Conservation (phyloP, 164 flowering plant genomes). For the Akebia trifoliata region DNA sequence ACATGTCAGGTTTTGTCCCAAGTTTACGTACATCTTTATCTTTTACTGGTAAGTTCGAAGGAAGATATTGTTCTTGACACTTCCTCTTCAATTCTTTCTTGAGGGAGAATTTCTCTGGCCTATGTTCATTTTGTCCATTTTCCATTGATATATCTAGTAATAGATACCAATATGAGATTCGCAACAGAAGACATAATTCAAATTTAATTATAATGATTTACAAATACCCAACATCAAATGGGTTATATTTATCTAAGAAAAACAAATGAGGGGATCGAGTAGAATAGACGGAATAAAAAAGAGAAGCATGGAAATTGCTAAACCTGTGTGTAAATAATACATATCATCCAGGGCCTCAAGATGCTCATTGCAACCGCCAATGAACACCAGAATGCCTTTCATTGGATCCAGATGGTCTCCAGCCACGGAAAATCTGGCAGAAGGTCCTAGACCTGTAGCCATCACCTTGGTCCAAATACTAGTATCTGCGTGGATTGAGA, state of each 20-base stretch:
- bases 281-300: neutral
- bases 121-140: constrained; percentile 42
- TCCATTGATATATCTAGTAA: constrained; percentile 51
- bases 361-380: constrained; percentile 84
- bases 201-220: constrained; percentile 9
- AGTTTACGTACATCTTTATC: constrained; percentile 22
- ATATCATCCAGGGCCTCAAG: constrained; percentile 96
- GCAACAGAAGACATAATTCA: constrained; percentile 7
- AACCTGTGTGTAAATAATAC: constrained; percentile 88
- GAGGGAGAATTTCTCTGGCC: constrained; percentile 68
- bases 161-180: neutral
- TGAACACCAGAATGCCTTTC: constrained; percentile 57
- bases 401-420: constrained; percentile 77
- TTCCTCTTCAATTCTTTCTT: constrained; percentile 84
- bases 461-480: constrained; percentile 69
- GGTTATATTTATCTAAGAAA: neutral
- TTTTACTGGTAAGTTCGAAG: constrained; percentile 21
- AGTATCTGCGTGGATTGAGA: constrained; percentile 41
- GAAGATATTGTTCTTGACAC: constrained; percentile 58
- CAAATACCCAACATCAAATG: neutral
- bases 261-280: neutral
- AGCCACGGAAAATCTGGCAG: constrained; percentile 90
- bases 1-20: constrained; percentile 12
- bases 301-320: constrained; percentile 5
- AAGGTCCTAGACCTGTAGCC: constrained; percentile 68